Evolutionary conservation across 495 filamentous ascomycete genomes (phyloP).

Genomic region (Penicillium herquei): DNA sequence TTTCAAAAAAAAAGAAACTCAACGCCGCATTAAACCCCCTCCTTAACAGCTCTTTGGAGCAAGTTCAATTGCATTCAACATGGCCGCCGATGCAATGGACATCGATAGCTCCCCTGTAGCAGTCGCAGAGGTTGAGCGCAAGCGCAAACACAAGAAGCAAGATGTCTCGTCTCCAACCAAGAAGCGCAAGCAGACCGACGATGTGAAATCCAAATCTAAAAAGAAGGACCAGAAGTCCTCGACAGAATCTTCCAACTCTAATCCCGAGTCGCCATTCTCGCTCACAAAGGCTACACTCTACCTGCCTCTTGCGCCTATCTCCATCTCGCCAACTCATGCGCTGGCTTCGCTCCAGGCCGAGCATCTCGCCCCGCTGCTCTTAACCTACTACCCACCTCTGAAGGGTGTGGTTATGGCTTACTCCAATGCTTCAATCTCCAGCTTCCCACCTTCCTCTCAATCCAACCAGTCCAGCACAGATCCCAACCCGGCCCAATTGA

Average conservation of each 20-base stretch:
- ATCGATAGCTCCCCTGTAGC: slow-evolving; percentile 30
- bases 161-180: slow-evolving; percentile 47
- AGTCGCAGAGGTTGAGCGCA: slow-evolving; percentile 30
- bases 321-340: slow-evolving; percentile 61
- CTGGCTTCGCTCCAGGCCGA: slow-evolving; percentile 66
- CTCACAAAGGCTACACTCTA: slow-evolving; percentile 64
- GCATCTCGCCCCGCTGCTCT: slow-evolving; percentile 71
- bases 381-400: slow-evolving; percentile 72
- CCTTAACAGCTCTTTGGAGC: slow-evolving; percentile 21
- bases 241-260: slow-evolving; percentile 7
- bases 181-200: slow-evolving; percentile 43
- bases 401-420: slow-evolving; percentile 71
- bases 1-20: slow-evolving; percentile 19
- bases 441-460: slow-evolving; percentile 24
- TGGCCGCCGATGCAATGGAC: slow-evolving; percentile 47
- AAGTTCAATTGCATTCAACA: slow-evolving; percentile 26
- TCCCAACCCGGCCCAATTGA: slow-evolving; percentile 38
- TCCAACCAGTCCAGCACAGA: slow-evolving; percentile 29
- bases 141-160: slow-evolving; percentile 54
- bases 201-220: slow-evolving; percentile 2
- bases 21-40: slow-evolving; percentile 5
- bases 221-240: slow-evolving; percentile 25
- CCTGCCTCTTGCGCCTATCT: slow-evolving; percentile 67
- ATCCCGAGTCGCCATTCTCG: slow-evolving; percentile 55
- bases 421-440: slow-evolving; percentile 54